Conservation (phyloP, 2,329 filamentous ascomycete species). For the Achaetomium macrosporum region DNA sequence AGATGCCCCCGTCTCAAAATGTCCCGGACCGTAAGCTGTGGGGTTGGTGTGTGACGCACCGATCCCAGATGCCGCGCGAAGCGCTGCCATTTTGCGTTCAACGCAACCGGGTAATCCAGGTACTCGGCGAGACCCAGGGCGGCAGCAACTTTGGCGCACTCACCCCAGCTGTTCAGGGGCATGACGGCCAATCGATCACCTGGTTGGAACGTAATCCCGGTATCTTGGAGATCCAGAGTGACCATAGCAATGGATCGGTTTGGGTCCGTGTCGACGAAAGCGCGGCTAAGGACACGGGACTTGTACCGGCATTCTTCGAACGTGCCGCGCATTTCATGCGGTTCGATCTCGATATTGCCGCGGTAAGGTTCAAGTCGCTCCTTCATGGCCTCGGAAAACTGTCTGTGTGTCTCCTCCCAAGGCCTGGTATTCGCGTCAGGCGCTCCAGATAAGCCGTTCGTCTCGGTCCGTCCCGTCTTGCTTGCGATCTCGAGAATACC, state of each 20-base stretch:
- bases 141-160: slow-evolving; percentile 49
- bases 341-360: no score
- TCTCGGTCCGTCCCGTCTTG: no score
- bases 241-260: slow-evolving; percentile 43
- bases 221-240: slow-evolving; percentile 47
- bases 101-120: slow-evolving; percentile 37
- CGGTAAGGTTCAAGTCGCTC: no score
- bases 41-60: slow-evolving; percentile 28
- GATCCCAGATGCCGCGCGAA: slow-evolving; percentile 43
- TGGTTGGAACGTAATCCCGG: slow-evolving; percentile 47
- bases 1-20: slow-evolving; percentile 47
- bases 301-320: slow-evolving; percentile 50
- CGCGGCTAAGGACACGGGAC: slow-evolving; percentile 39
- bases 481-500: no score
- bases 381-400: no score
- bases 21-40: slow-evolving; percentile 40
- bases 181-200: slow-evolving; percentile 50
- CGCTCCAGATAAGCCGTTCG: no score
- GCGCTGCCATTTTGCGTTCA: slow-evolving; percentile 40
- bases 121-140: slow-evolving; percentile 44
- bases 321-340: slow-evolving; percentile 48
- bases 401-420: no score
- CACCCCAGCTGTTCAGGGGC: slow-evolving; percentile 49
- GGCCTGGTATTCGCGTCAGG: no score
- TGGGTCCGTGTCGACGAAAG: slow-evolving; percentile 41